Percentiles rank a stretch among this genome's conserved stretches.
These are phyloP conservation scores for Colletotrichum orbiculare DNA, from an alignment of 2,329 filamentous ascomycete species.

Conservation along the genomic window DNA sequence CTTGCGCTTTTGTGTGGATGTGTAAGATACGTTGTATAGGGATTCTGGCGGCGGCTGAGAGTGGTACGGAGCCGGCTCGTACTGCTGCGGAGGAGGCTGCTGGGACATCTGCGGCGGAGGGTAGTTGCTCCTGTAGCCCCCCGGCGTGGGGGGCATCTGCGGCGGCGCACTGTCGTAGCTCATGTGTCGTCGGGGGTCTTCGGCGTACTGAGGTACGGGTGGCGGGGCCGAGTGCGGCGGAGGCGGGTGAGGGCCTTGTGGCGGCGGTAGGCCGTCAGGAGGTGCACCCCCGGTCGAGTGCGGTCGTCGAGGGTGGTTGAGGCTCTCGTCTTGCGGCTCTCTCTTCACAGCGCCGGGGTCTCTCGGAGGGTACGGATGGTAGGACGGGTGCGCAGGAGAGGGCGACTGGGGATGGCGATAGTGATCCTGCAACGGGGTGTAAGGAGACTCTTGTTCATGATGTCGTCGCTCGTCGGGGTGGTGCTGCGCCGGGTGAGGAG, in stretches of 20 bases:
- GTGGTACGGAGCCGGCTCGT: slow-evolving; percentile 45
- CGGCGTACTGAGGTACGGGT: slow-evolving; percentile 51
- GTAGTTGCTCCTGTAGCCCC: slow-evolving; percentile 55
- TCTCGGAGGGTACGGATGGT: slow-evolving; percentile 57
- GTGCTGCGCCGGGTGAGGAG: slow-evolving; percentile 44
- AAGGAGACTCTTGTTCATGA: slow-evolving; percentile 64
- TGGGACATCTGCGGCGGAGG: slow-evolving; percentile 52
- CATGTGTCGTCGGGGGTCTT: slow-evolving; percentile 63
- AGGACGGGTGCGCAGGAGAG: slow-evolving; percentile 57
- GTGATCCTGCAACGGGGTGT: slow-evolving; percentile 66
- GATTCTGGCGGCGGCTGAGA: slow-evolving; percentile 47
- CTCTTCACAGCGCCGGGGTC: slow-evolving; percentile 67
- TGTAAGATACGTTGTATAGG: slow-evolving; percentile 55
- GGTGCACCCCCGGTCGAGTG: slow-evolving; percentile 59
- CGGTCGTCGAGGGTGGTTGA: slow-evolving; percentile 59
- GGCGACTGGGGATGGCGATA: slow-evolving; percentile 59
- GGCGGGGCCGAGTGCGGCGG: slow-evolving; percentile 47
- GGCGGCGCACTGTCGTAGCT: slow-evolving; percentile 61
- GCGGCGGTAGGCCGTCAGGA: slow-evolving; percentile 47
- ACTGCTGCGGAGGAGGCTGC: slow-evolving; percentile 44
- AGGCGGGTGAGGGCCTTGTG: slow-evolving; percentile 48
- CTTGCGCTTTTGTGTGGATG: slow-evolving; percentile 66
- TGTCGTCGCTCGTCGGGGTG: slow-evolving; percentile 63
- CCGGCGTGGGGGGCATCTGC: slow-evolving; percentile 56
- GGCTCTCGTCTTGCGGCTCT: slow-evolving; percentile 61